phyloP scores from a whole-genome alignment of 2,329 filamentous ascomycete species.

The Phaeosphaeria sp. region DNA sequence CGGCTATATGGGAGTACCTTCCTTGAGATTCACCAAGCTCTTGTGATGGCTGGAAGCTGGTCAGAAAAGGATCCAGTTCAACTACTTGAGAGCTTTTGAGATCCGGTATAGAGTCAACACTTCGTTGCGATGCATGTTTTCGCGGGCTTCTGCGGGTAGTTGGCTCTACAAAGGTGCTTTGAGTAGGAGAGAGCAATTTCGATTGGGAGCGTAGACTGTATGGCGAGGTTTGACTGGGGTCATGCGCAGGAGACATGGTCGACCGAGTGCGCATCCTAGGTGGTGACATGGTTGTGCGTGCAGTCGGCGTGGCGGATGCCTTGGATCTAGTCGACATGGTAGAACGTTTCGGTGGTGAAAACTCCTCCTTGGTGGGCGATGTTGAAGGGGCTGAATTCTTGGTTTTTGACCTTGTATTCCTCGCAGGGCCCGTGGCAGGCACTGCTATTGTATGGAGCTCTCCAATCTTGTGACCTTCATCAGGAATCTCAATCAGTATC shows the following conservation, averaged over 20 bases:
- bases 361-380: slow-evolving; percentile 27
- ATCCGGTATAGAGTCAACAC: slow-evolving; percentile 13
- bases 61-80: slow-evolving; percentile 17
- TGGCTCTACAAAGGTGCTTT: slow-evolving; percentile 4
- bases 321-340: slow-evolving; percentile 27
- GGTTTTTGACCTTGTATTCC: slow-evolving; percentile 41
- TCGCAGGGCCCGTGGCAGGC: slow-evolving; percentile 32
- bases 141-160: slow-evolving; percentile 15
- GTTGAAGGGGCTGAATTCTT: slow-evolving; percentile 27
- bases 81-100: slow-evolving; percentile 11
- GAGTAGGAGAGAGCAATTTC: slow-evolving; percentile 28
- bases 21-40: slow-evolving; percentile 28
- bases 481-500: slow-evolving; percentile 23
- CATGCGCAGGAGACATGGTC: slow-evolving; percentile 25
- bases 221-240: slow-evolving; percentile 27
- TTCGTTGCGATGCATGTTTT: slow-evolving; percentile 16
- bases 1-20: slow-evolving; percentile 29
- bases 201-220: slow-evolving; percentile 39
- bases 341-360: slow-evolving; percentile 10
- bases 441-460: slow-evolving; percentile 26
- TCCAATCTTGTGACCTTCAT: slow-evolving; percentile 28
- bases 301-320: slow-evolving; percentile 20
- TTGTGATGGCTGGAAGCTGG: slow-evolving; percentile 31
- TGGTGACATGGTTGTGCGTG: slow-evolving; percentile 25
- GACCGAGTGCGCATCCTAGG: slow-evolving; percentile 22